Conservation (phyloP, 2,329 filamentous ascomycete genomes). For the Penicillium sp. region DNA sequence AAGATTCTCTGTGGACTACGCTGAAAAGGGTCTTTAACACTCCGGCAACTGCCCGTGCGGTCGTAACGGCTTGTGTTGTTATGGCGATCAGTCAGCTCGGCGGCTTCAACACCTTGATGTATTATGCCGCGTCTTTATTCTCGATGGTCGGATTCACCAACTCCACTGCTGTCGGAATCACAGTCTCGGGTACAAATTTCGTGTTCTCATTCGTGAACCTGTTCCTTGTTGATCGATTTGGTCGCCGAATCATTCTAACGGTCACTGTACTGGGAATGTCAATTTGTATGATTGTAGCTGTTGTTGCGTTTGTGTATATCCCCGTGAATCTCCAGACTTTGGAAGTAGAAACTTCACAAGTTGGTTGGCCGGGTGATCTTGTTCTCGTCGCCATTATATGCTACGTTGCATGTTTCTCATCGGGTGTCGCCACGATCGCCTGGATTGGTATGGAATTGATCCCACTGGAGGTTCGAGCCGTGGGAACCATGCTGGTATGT, state of each 20-base stretch:
- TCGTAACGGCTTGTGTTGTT: conserved; percentile 8
- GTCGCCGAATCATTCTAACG: conserved; percentile 47
- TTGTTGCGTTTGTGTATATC: conserved; percentile 49
- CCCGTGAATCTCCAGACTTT: conserved; percentile 45
- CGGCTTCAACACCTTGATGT: conserved; percentile 50
- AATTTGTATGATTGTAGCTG: conserved; percentile 40
- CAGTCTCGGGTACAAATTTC: conserved; percentile 39
- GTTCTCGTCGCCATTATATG: conserved; percentile 48
- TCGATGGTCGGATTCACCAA: conserved; percentile 52
- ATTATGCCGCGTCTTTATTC: conserved; percentile 47
- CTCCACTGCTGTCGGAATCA: conserved; percentile 50
- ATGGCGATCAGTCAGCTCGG: conserved; percentile 42
- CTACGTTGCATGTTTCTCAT: conserved; percentile 47
- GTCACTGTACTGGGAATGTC: conserved; percentile 48
- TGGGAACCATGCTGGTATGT: conserved; percentile 47
- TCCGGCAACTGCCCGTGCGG: conserved; percentile 9
- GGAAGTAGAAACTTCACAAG: conserved; percentile 33
- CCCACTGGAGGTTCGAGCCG: conserved; percentile 50
- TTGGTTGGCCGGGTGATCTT: conserved; percentile 37
- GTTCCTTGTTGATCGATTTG: conserved; percentile 46
- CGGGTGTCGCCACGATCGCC: conserved; percentile 49
- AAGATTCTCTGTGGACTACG: conserved; percentile 11
- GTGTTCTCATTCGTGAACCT: conserved; percentile 51
- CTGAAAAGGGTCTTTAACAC: conserved; percentile 12
- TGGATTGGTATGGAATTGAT: conserved; percentile 53